Evolutionary conservation across 2,329 filamentous ascomycete species (phyloP).

Genomic region (Nannizziopsis barbatae): DNA sequence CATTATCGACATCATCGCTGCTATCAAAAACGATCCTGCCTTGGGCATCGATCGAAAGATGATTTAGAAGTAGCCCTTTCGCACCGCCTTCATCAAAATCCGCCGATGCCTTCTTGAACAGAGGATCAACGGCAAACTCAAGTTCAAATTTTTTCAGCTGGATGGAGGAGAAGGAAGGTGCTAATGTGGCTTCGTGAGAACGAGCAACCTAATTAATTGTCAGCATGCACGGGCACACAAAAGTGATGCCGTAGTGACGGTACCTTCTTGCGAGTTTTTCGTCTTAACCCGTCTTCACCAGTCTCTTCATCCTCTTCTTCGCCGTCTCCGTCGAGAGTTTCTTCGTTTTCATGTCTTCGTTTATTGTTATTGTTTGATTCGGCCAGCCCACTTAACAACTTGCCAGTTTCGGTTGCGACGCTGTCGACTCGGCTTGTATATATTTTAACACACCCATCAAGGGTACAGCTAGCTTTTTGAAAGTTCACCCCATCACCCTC

Average conservation of each 20-base stretch:
- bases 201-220: slow-evolving; percentile 40
- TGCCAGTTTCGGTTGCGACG: slow-evolving; percentile 93
- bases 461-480: slow-evolving; percentile 91
- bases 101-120: slow-evolving; percentile 98
- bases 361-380: slow-evolving; percentile 60
- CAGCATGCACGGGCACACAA: neutral
- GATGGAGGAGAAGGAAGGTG: slow-evolving; percentile 72
- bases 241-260: neutral
- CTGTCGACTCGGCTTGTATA: slow-evolving; percentile 98
- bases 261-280: slow-evolving; percentile 62
- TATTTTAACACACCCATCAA: slow-evolving; percentile 98
- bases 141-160: slow-evolving; percentile 96
- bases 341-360: slow-evolving; percentile 51
- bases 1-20: slow-evolving; percentile 66
- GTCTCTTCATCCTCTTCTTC: slow-evolving; percentile 42
- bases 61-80: slow-evolving; percentile 87
- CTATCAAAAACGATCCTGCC: slow-evolving; percentile 97
- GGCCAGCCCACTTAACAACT: slow-evolving; percentile 82
- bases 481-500: slow-evolving; percentile 97
- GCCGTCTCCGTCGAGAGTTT: slow-evolving; percentile 52
- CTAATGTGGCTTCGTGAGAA: slow-evolving; percentile 86
- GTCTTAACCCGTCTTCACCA: slow-evolving; percentile 29
- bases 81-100: slow-evolving; percentile 98
- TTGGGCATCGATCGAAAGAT: slow-evolving; percentile 85
- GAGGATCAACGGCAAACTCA: slow-evolving; percentile 87